Percentiles rank a stretch among this genome's conserved stretches.
Evolutionary conservation across 2,329 filamentous ascomycete species (phyloP).

Genomic region (Trichophyton equinum): DNA sequence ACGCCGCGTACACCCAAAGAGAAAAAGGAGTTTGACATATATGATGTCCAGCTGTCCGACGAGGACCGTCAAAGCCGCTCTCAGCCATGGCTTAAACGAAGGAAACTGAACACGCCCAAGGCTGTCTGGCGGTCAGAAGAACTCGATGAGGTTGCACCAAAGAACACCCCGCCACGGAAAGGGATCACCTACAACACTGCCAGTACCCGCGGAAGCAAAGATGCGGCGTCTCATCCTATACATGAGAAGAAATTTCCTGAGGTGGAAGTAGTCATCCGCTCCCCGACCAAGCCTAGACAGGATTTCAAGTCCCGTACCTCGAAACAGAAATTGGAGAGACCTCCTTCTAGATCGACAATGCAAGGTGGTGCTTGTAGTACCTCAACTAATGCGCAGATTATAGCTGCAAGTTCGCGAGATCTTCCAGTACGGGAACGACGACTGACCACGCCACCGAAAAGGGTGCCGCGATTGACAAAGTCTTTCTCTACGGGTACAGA

Average conservation of each 20-base stretch:
- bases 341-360: neutral
- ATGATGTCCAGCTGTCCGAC: constrained; percentile 21
- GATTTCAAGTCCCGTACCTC: neutral
- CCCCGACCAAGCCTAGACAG: neutral
- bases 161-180: neutral
- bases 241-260: neutral
- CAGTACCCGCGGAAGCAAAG: neutral
- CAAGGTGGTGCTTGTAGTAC: neutral
- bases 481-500: constrained; percentile 6
- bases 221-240: neutral
- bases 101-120: constrained; percentile 11
- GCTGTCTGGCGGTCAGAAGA: neutral
- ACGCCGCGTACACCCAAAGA: neutral
- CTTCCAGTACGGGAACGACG: neutral
- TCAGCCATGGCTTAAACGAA: constrained; percentile 11
- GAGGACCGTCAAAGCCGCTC: constrained; percentile 11
- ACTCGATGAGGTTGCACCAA: neutral
- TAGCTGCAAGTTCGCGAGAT: neutral
- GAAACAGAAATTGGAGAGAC: neutral
- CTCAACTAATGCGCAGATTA: neutral
- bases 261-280: constrained; percentile 3
- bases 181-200: neutral
- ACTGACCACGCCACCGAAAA: constrained; percentile 7
- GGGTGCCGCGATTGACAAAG: constrained; percentile 7
- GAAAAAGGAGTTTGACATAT: constrained; percentile 11